Conservation (phyloP, 1,284 basidiomycete species). For the Ceratobasidium sp. region DNA sequence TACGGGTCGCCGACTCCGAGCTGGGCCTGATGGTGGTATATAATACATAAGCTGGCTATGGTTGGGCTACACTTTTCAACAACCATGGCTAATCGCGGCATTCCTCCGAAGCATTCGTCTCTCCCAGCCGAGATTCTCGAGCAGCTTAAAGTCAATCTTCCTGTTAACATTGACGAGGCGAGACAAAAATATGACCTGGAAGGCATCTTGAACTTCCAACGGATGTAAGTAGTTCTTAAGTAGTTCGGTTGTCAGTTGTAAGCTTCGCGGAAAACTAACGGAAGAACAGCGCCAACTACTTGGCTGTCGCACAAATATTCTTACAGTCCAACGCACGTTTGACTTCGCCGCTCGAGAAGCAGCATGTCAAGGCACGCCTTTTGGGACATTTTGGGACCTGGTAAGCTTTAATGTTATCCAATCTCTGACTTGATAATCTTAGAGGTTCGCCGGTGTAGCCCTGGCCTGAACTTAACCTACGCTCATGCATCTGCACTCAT, state of each 20-base stretch:
- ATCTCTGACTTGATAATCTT: background rate
- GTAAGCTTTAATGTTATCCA: constrained; percentile 18
- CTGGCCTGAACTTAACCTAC: constrained; percentile 83
- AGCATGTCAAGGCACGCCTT: constrained; percentile 84
- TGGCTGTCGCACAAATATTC: constrained; percentile 74
- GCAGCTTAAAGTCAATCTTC: constrained; percentile 60
- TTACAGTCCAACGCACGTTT: constrained; percentile 80
- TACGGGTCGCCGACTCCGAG: background rate
- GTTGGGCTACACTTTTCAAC: background rate
- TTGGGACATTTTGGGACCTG: constrained; percentile 83
- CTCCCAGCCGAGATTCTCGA: constrained; percentile 55
- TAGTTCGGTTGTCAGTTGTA: too few species aligned
- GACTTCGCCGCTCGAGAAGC: constrained; percentile 68
- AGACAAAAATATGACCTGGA: constrained; percentile 57
- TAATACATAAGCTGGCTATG: background rate
- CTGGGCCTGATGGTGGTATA: background rate
- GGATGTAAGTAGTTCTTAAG: constrained; percentile 56
- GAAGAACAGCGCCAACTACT: constrained; percentile 52
- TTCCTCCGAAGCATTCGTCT: constrained; percentile 57
- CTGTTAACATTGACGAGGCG: constrained; percentile 52
- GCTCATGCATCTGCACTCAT: constrained; percentile 85
- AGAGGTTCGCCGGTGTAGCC: constrained; percentile 57
- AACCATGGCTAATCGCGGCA: constrained; percentile 33
- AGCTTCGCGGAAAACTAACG: background rate
- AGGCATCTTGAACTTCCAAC: constrained; percentile 60